phyloP scores from a whole-genome alignment of 371 early-diverging fungal species.

The Umbelopsis sp. region DNA sequence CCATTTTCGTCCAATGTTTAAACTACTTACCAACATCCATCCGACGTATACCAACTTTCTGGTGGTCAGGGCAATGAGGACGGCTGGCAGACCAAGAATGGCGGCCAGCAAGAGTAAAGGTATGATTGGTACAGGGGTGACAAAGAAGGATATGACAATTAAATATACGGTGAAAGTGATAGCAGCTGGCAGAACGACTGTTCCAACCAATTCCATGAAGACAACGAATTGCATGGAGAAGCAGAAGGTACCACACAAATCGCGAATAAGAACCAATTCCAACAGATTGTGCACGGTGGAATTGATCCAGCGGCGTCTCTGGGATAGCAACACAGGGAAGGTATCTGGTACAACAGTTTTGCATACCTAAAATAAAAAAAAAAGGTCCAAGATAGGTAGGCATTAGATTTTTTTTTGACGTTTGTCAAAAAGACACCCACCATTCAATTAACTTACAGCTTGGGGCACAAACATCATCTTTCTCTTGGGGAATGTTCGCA shows the following conservation, averaged over 20 bases:
- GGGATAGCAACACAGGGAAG: conserved; percentile 87
- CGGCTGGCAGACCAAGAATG: conserved; percentile 84
- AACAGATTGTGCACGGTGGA: conserved; percentile 94
- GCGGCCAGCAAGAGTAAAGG: conserved; percentile 71
- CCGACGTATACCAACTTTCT: conserved; percentile 81
- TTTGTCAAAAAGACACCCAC: background rate
- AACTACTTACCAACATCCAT: conserved; percentile 72
- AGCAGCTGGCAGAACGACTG: conserved; percentile 92
- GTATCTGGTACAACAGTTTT: conserved; percentile 93
- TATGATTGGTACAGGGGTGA: conserved; percentile 58
- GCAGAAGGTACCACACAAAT: conserved; percentile 95
- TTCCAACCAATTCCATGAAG: conserved; percentile 93
- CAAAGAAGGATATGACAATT: conserved; percentile 67
- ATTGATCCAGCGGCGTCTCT: conserved; percentile 97
- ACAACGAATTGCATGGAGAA: conserved; percentile 97
- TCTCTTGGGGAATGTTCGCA: conserved; percentile 90
- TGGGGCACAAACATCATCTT: conserved; percentile 92
- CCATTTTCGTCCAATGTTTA: too few species aligned
- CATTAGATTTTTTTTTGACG: background rate
- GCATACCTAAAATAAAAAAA: conserved; percentile 59
- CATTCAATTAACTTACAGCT: conserved; percentile 54
- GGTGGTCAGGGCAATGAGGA: conserved; percentile 85
- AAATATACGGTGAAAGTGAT: conserved; percentile 82
- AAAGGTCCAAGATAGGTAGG: too few species aligned
- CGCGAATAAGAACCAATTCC: conserved; percentile 88